Evolutionary conservation across 2,329 filamentous ascomycete genomes (phyloP).

Genomic region (Neonectria coccinea): DNA sequence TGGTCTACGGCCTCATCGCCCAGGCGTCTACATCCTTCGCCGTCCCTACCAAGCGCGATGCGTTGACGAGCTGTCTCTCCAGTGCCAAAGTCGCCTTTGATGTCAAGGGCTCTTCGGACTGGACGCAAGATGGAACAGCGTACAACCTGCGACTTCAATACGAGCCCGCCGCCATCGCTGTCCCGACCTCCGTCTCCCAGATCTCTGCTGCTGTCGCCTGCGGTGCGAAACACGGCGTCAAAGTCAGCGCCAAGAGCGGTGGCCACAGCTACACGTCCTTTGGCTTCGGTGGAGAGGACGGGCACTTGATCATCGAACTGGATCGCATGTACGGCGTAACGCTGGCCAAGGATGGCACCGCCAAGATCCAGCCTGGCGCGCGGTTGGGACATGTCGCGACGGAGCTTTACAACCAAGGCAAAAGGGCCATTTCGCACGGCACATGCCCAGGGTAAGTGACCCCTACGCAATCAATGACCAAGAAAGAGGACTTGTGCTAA

Average conservation of each 20-base stretch:
- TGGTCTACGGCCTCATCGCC: slow-evolving; percentile 13
- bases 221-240: slow-evolving; percentile 55
- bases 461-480: rapidly evolving
- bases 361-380: slow-evolving; percentile 57
- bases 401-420: slow-evolving; percentile 55
- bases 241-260: slow-evolving; percentile 64
- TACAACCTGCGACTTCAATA: slow-evolving; percentile 52
- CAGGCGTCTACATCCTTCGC: slow-evolving; percentile 24
- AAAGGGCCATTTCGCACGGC: slow-evolving; percentile 60
- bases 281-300: slow-evolving; percentile 57
- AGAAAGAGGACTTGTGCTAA: slow-evolving; percentile 10
- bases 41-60: slow-evolving; percentile 39
- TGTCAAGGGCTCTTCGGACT: slow-evolving; percentile 37
- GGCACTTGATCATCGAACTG: slow-evolving; percentile 56
- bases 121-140: slow-evolving; percentile 49
- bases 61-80: slow-evolving; percentile 46
- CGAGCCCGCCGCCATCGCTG: slow-evolving; percentile 48
- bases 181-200: slow-evolving; percentile 52
- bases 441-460: slow-evolving; percentile 62
- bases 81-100: slow-evolving; percentile 44
- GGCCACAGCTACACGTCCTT: slow-evolving; percentile 67
- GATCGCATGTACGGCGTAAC: slow-evolving; percentile 53
- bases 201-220: slow-evolving; percentile 61
- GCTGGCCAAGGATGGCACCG: slow-evolving; percentile 37
- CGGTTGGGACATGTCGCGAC: slow-evolving; percentile 61